phyloP scores from a whole-genome alignment of 192 early-diverging fungal genomes.

The Oehlia diaphana region DNA sequence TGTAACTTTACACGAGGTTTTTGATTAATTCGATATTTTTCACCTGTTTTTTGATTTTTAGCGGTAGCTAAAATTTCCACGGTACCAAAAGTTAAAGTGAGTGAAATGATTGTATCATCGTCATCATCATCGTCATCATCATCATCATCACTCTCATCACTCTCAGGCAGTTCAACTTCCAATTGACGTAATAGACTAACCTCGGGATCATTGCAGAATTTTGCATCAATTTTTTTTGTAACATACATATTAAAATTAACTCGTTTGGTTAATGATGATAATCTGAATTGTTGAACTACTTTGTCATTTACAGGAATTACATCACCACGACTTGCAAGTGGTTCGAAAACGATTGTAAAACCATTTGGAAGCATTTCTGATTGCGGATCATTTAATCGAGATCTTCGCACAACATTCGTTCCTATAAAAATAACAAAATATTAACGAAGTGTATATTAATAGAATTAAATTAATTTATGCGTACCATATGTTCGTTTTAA shows the following conservation, averaged over 20 bases:
- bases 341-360: neutral
- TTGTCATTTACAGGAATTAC: neutral
- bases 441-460: no score
- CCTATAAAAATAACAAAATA: neutral
- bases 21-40: neutral
- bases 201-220: neutral
- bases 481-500: neutral
- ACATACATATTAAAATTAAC: neutral
- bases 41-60: neutral
- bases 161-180: neutral
- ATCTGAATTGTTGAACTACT: neutral
- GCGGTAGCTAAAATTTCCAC: neutral
- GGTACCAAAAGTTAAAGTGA: neutral
- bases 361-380: neutral
- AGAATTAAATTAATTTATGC: neutral
- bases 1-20: no score
- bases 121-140: no score
- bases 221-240: neutral
- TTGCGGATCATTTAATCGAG: neutral
- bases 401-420: neutral
- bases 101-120: neutral
- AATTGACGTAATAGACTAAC: neutral
- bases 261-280: neutral
- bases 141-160: no score
- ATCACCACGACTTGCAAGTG: neutral